Evolutionary conservation across 768 basidiomycete genomes (phyloP), one percentile per base, ranked within the genome.

Genomic region (Rubroboletus satanas): DNA sequence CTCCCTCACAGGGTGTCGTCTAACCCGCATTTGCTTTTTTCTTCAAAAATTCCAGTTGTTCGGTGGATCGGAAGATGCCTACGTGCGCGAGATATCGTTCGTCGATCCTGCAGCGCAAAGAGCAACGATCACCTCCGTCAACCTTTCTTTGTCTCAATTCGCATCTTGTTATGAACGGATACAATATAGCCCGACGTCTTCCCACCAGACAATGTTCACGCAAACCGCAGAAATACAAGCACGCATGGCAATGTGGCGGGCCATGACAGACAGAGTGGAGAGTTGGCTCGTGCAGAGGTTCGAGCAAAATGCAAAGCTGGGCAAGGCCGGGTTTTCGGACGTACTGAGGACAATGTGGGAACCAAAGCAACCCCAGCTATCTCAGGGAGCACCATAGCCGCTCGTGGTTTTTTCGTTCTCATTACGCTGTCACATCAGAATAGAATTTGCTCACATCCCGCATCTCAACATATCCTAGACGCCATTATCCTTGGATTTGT

Each of bases 171-270:
- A 90, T 62, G 95, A 98, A 73, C 84, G 83, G 62, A 94, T 98
- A 72, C 84, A 83, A 52, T 98, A 98, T 68, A 77, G 79, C 1
- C 95, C 94, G 1, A 73, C 79, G n/a, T 79, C 82, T 0, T 64
- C 75, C 23, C 73, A 78, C 45, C 78, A 81, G 45, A 97, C 93
- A 9, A 65, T 77, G 29, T 98, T 98, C 69, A 70, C 76, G 5
- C 95, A 97, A 71, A 92, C 93, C n/a, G 95, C 95, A 2, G 88
- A 94, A 73, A 84, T 98, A 51, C 89, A 93, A 68, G 82, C 90
- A 3, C 83, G 90, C 51, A 81, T 89, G 82, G 76, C 82, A 3
- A 74, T 91, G 51, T 93, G 91, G 90, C 79, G 88, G 64, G 82
- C 81, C 33, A 83, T 91, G 45, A 88, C 92, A 7, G 87, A 92